Conservation (phyloP, 441 rosid species). For the Populus hybrid region DNA sequence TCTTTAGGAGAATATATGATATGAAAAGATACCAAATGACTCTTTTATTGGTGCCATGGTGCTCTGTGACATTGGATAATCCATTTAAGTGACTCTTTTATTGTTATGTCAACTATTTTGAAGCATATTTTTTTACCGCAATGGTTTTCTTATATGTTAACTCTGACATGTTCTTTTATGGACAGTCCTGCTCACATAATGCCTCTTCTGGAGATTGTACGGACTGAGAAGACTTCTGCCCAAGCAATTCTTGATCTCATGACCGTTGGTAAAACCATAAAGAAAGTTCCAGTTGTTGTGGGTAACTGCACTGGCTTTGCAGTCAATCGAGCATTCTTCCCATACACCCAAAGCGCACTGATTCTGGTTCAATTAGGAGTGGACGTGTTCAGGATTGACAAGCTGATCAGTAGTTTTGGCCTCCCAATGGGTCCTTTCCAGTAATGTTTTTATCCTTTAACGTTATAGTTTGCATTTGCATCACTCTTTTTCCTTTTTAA, state of each 20-base stretch:
- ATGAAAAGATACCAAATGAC: neutral
- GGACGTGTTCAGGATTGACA: constrained; percentile 87
- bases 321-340: constrained; percentile 89
- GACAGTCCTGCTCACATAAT: constrained; percentile 94
- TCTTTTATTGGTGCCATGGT: neutral
- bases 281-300: constrained; percentile 94
- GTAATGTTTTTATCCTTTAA: constrained; percentile 47
- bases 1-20: neutral
- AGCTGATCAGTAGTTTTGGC: constrained; percentile 71
- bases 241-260: constrained; percentile 91
- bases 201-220: constrained; percentile 96
- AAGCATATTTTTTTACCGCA: neutral
- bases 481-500: neutral
- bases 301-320: constrained; percentile 97
- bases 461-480: constrained; percentile 11
- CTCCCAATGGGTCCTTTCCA: constrained; percentile 92
- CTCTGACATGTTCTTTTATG: constrained; percentile 21
- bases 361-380: constrained; percentile 74
- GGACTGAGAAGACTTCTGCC: constrained; percentile 77
- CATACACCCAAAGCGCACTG: constrained; percentile 73
- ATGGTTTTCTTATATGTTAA: constrained; percentile 1
- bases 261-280: constrained; percentile 76
- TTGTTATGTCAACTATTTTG: neutral
- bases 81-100: neutral
- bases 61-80: neutral